These are phyloP conservation scores for Eremochloa ophiuroides DNA, from an alignment of 176 grass and related monocot genomes.

Conservation along the genomic window DNA sequence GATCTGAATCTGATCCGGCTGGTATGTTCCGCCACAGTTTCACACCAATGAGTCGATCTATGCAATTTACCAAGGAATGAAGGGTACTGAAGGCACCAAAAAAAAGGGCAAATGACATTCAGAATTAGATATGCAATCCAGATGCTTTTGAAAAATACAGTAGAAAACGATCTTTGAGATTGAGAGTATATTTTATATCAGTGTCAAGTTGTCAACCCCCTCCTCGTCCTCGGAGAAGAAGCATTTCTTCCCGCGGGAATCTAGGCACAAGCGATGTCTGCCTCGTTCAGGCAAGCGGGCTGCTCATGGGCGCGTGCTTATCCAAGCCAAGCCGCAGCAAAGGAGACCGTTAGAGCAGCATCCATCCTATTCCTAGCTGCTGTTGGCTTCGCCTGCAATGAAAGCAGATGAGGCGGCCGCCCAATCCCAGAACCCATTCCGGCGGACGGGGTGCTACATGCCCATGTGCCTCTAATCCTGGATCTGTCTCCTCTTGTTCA, in stretches of 20 bases:
- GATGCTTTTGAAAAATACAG: not conserved
- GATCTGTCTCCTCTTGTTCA: not conserved
- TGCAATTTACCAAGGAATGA: too few relatives aligned
- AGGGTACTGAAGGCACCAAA: too few relatives aligned
- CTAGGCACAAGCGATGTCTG: not conserved
- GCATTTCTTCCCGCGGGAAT: not conserved
- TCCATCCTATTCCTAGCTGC: not conserved
- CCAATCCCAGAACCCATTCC: not conserved
- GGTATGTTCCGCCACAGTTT: not conserved
- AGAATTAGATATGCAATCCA: not conserved
- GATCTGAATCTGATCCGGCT: not conserved
- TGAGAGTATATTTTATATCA: not conserved
- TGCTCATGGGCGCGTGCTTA: constrained; percentile 16
- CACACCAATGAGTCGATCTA: too few relatives aligned
- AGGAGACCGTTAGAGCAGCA: not conserved
- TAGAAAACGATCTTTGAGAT: not conserved
- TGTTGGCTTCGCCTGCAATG: not conserved
- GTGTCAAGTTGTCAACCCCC: not conserved
- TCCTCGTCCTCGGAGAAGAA: not conserved
- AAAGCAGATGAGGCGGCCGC: not conserved
- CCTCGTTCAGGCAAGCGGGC: constrained; percentile 1
- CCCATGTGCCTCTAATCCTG: constrained; percentile 1
- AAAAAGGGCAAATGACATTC: not conserved
- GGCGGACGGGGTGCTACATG: not conserved
- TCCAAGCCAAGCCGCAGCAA: constrained; percentile 15